Evolutionary conservation across 2,329 filamentous ascomycete genomes (phyloP), one percentile per base, ranked within the genome.

Genomic region (Karstenula rhodostoma): DNA sequence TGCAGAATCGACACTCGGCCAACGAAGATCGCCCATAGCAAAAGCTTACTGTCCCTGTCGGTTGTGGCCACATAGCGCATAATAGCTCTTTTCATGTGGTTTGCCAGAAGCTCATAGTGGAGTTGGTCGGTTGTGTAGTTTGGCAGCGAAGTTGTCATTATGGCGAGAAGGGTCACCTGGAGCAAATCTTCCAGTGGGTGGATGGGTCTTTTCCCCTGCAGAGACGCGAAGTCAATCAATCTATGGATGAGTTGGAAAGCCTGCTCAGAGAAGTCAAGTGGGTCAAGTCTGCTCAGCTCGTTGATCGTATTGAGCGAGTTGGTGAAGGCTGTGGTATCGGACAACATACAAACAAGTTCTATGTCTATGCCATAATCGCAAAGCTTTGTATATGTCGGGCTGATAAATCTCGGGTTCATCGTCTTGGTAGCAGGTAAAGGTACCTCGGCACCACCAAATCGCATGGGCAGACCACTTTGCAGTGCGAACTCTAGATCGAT

Each of bases 131-230:
- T 33, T 22, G 58, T 59, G 23, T 63, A 63, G 19, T 61, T 59
- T 44, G 61, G 58, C 56, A 63, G 49, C 7, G 56, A 29, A 2
- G 47, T 63, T 5, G 58, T 61, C 61, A 63, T 63, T 3, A 59
- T 47, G 10, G 58, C 56, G 13, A 59, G 33, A 5, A 63, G 53
- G 19, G 10, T 54, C 48, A 61, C 27, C 46, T 63, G 61, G 17
- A 60, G 51, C 5, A 60, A 37, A 40, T 63, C 47, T 4, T 63
- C 49, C 8, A 60, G 35, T 13, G 37, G 27, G 8, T 27, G 35
- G 1, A 25, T 15, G 12, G 35, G 40, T 22, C 58, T 47, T 10
- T 22, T 1, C 3, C 15, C 29, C n/a, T 32, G 40, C 22, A 63
- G n/a, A 19, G 57, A 54, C 12, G 58, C 58, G 48, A 58, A 60